Base-by-base conservation (phyloP, 2,329 filamentous ascomycete species). In the Talaromyces amestolkiae region DNA sequence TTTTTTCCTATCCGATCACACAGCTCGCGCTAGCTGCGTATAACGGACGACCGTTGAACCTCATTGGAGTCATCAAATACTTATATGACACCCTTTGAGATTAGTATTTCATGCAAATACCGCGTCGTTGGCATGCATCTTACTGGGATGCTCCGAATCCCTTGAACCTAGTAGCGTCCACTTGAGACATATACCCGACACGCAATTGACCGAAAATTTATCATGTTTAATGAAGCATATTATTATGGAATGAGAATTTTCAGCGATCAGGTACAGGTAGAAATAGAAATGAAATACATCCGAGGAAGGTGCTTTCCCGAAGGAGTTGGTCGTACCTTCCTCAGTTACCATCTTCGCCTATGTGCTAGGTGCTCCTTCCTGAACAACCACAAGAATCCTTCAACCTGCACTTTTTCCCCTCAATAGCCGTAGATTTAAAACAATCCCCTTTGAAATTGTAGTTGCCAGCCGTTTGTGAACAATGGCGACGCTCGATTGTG, bases 401-500 rank as follows among this genome's bases (percentile, higher is more conserved):
- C 37, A 49, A 37, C 11, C 24, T 58, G 39, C 33, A 11, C 9
- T 31, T 56, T 45, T 5, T 56, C 27, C 9, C 17, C 19, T 33
- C 27, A 11, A n/a, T 56, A 17, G 5, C 17, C 13, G 10, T 13
- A 24, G 3, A 49, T 7, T 3, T 19, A 8, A 22, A 19, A 3
- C 51, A n/a, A 27, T 2, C 11, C 24, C 35, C 13, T 37, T 37
- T 13, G 35, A 3, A 37, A 37, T 4, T 37, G 35, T 37, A 13
- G 35, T 37, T 37, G 35, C 2, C 1, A 37, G 13, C 35, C 35
- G 13, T 37, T 9, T 37, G 13, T 13, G 13, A 13, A 37, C 35
- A 13, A 37, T 37, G 35, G 41, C 49, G 8, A 47, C 37, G 19
- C 61, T 58, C 19, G 49, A 58, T n/a, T 33, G 59, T 13, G 72